Conservation (phyloP, 306 rosid species). For the Vigna angularis region DNA sequence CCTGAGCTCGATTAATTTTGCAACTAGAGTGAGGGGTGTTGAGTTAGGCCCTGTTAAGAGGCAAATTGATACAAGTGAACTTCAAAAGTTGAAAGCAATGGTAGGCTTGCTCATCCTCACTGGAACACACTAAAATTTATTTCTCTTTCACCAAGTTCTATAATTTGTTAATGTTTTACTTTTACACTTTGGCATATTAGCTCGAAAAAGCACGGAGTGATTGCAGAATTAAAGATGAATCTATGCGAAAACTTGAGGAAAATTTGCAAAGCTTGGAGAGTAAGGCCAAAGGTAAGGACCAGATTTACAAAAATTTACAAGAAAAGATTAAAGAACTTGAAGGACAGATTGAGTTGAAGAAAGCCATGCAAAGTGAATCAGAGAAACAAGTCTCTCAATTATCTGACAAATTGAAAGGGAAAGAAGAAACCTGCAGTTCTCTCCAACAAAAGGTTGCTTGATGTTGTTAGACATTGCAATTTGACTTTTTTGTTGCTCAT, state of each 20-base stretch:
- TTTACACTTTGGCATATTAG: constrained; percentile 47
- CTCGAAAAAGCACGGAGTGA: constrained; percentile 83
- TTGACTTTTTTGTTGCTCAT: constrained; percentile 3
- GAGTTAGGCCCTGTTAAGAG: constrained; percentile 88
- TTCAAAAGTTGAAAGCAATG: constrained; percentile 75
- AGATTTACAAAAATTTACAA: constrained; percentile 60
- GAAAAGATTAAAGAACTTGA: constrained; percentile 88
- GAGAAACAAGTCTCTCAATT: constrained; percentile 76
- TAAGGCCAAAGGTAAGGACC: constrained; percentile 82
- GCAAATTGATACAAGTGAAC: constrained; percentile 81
- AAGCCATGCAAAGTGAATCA: constrained; percentile 65
- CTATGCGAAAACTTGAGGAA: constrained; percentile 77
- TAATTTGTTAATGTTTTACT: constrained; percentile 8
- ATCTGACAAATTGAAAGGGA: constrained; percentile 69
- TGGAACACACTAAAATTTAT: background rate
- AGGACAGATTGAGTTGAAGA: constrained; percentile 73
- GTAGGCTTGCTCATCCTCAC: constrained; percentile 51
- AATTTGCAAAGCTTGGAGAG: constrained; percentile 72
- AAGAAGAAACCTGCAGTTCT: constrained; percentile 68
- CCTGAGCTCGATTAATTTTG: constrained; percentile 82
- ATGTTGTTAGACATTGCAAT: constrained; percentile 20
- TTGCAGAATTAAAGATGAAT: constrained; percentile 77
- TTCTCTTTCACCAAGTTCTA: constrained; percentile 11
- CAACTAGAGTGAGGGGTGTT: constrained; percentile 86
- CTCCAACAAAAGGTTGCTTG: constrained; percentile 80